A percentile compares a stretch with the other conserved stretches of the same genome.
Evolutionary conservation across 2,329 filamentous ascomycete species (phyloP).

Genomic region (Exophiala phaeomuriformis): DNA sequence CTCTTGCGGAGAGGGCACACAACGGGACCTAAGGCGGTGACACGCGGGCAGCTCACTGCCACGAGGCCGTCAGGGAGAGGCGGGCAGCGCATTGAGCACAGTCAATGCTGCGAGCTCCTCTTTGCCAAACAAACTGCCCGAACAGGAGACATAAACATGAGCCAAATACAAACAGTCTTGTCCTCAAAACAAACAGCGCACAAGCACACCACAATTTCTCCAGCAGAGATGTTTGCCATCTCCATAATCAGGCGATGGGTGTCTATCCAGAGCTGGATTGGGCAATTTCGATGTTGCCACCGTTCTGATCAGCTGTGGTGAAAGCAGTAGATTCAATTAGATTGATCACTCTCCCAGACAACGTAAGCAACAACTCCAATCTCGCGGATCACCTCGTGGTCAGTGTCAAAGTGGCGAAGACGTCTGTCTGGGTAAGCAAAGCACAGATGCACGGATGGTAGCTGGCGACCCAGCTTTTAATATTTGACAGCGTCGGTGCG

Average conservation of each 20-base stretch:
- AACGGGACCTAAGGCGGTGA: background rate
- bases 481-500: constrained; percentile 10
- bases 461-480: background rate
- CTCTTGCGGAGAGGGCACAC: background rate
- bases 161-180: background rate
- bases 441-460: background rate
- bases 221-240: background rate
- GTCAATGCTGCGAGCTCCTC: constrained; percentile 1
- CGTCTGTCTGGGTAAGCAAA: constrained; percentile 4
- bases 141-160: background rate
- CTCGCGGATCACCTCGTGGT: background rate
- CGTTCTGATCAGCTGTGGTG: background rate
- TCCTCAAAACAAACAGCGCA: background rate
- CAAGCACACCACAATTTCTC: background rate
- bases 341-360: constrained; percentile 14
- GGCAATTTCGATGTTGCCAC: background rate
- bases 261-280: background rate
- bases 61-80: background rate
- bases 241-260: background rate
- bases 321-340: constrained; percentile 3
- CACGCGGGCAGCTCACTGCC: background rate
- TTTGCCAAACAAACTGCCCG: constrained; percentile 2
- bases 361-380: constrained; percentile 2
- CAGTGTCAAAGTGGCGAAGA: constrained; percentile 3
- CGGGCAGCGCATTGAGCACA: background rate